Evolutionary conservation across 345 rosid genomes (phyloP).

Genomic region (Psidium guajava): DNA sequence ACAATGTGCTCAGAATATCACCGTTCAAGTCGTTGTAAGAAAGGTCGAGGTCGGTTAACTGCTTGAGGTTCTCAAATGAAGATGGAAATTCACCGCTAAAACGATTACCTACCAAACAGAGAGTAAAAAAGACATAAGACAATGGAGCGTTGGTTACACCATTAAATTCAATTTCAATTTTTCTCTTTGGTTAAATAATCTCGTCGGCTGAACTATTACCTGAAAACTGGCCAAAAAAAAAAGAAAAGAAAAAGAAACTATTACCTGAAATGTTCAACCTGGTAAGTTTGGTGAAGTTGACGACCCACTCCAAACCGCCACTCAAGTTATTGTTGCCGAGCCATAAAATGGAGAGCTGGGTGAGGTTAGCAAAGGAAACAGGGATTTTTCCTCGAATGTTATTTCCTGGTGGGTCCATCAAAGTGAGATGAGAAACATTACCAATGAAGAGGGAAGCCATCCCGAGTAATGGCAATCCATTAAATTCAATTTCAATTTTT

Average conservation of each 20-base stretch:
- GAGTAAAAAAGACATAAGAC: not conserved
- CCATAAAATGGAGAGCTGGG: not conserved
- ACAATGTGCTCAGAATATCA: not conserved
- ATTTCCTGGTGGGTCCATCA: not conserved
- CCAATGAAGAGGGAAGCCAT: not conserved
- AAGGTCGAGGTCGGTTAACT: not conserved
- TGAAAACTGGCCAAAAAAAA: too few species aligned
- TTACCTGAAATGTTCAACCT: not conserved
- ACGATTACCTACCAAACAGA: not conserved
- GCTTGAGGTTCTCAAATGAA: not conserved
- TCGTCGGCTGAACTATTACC: too few species aligned
- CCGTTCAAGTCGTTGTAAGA: not conserved
- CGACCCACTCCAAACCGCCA: not conserved
- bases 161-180: too few species aligned
- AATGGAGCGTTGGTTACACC: not conserved
- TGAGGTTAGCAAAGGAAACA: not conserved
- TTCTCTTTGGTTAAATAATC: too few species aligned
- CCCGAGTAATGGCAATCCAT: not conserved
- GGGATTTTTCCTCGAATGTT: conserved; percentile 3
- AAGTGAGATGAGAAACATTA: not conserved
- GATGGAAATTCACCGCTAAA: too few species aligned
- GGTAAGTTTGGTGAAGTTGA: not conserved
- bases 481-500: too few species aligned
- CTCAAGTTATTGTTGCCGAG: not conserved
- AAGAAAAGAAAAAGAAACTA: not conserved